Conservation (phyloP, 2,329 filamentous ascomycete genomes). For the Epichloe brachyelytri region DNA sequence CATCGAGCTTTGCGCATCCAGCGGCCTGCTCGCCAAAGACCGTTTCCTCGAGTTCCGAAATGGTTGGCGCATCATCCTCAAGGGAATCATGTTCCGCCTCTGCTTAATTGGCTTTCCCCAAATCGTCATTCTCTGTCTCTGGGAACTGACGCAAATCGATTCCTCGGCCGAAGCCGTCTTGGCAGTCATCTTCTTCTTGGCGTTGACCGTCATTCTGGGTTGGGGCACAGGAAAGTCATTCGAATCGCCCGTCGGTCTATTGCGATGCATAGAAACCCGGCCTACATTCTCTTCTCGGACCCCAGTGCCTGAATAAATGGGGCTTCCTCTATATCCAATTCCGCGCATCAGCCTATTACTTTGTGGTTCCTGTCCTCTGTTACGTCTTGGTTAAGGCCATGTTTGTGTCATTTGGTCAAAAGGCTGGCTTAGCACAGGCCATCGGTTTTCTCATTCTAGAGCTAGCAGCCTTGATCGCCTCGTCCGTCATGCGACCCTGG, state of each 20-base stretch:
- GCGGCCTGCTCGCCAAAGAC: slow-evolving; percentile 65
- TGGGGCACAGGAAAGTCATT: slow-evolving; percentile 86
- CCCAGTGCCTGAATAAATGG: slow-evolving; percentile 86
- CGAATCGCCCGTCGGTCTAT: slow-evolving; percentile 68
- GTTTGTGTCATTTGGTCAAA: slow-evolving; percentile 73
- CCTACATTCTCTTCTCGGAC: slow-evolving; percentile 91
- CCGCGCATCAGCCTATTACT: slow-evolving; percentile 89
- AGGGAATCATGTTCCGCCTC: slow-evolving; percentile 84
- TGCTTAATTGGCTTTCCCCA: slow-evolving; percentile 83
- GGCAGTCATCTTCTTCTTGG: slow-evolving; percentile 74
- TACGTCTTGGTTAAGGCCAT: slow-evolving; percentile 79
- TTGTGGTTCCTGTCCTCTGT: slow-evolving; percentile 63
- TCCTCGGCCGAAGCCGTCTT: slow-evolving; percentile 78
- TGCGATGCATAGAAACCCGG: slow-evolving; percentile 55
- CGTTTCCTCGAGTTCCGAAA: slow-evolving; percentile 89
- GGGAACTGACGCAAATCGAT: slow-evolving; percentile 79
- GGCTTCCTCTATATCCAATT: slow-evolving; percentile 95
- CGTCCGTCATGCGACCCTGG: slow-evolving; percentile 77
- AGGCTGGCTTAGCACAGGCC: slow-evolving; percentile 58
- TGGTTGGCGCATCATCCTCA: slow-evolving; percentile 80
- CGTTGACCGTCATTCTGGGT: slow-evolving; percentile 59
- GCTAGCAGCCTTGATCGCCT: slow-evolving; percentile 58
- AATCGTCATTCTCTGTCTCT: slow-evolving; percentile 78
- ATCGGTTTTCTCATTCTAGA: slow-evolving; percentile 78
- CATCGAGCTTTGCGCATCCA: slow-evolving; percentile 62